phyloP scores from a whole-genome alignment of 1,139 yeast species.

The Yamadazyma dendronema region DNA sequence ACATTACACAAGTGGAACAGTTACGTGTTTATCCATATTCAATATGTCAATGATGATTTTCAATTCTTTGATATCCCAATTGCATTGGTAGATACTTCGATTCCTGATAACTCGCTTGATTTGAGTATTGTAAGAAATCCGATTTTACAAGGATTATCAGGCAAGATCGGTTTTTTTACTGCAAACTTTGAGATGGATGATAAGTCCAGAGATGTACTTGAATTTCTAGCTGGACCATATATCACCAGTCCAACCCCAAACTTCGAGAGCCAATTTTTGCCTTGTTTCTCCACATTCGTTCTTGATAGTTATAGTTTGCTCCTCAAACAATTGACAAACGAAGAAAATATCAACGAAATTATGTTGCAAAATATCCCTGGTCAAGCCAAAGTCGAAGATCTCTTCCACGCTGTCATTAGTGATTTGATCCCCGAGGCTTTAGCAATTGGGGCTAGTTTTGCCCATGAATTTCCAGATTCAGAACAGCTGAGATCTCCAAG shows the following conservation, averaged over 20 bases:
- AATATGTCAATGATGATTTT: slow-evolving; percentile 18
- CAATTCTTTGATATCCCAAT: slow-evolving; percentile 20
- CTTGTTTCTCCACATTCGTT: slow-evolving; percentile 20
- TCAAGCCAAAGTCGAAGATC: neutral
- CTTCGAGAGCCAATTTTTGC: slow-evolving; percentile 14
- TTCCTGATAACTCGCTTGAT: slow-evolving; percentile 9
- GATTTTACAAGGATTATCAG: slow-evolving; percentile 14
- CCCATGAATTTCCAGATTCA: neutral
- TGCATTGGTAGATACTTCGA: slow-evolving; percentile 18
- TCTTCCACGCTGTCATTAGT: neutral
- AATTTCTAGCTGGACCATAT: slow-evolving; percentile 14
- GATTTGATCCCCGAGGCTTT: neutral
- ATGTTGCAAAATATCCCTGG: neutral
- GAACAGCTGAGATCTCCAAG: neutral
- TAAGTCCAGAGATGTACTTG: slow-evolving; percentile 13
- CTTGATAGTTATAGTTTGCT: slow-evolving; percentile 12
- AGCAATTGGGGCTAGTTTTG: neutral
- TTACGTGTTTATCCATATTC: slow-evolving; percentile 20
- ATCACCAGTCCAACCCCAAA: neutral
- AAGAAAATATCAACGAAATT: neutral
- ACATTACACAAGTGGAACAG: slow-evolving; percentile 25
- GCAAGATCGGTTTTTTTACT: slow-evolving; percentile 19
- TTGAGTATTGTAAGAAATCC: slow-evolving; percentile 14
- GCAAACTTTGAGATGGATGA: slow-evolving; percentile 21
- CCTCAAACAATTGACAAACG: slow-evolving; percentile 11